Conservation (phyloP, 2,329 filamentous ascomycete species). For the Diaporthe sp. region DNA sequence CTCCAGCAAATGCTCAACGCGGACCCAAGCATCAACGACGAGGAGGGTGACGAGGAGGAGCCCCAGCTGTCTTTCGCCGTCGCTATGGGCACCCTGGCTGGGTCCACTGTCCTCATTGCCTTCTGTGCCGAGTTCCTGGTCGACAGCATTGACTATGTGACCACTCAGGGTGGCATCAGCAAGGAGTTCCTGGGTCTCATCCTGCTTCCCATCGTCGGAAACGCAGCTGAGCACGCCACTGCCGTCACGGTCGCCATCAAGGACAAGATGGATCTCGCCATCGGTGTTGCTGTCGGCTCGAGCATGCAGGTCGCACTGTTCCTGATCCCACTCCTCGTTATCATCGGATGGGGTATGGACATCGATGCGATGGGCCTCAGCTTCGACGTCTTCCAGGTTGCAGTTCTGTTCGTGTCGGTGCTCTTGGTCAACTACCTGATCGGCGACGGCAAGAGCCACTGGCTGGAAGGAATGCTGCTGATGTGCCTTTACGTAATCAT, state of each 20-base stretch:
- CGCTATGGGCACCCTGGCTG: conserved; percentile 75
- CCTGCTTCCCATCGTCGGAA: conserved; percentile 84
- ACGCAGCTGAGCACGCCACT: conserved; percentile 84
- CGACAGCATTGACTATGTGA: conserved; percentile 76
- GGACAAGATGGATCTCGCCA: conserved; percentile 87
- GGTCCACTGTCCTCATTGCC: conserved; percentile 83
- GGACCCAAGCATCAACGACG: conserved; percentile 56
- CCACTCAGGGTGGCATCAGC: conserved; percentile 67
- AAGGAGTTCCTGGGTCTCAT: conserved; percentile 84
- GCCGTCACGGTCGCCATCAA: conserved; percentile 83
- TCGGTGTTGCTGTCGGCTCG: conserved; percentile 82
- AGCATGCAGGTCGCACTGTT: conserved; percentile 86
- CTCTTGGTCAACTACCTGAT: conserved; percentile 90
- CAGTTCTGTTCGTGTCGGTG: conserved; percentile 84
- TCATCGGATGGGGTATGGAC: conserved; percentile 82
- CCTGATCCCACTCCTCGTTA: conserved; percentile 79
- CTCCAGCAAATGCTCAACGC: conserved; percentile 58
- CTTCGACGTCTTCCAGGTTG: conserved; percentile 91
- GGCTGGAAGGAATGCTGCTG: conserved; percentile 80
- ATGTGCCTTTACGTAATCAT: conserved; percentile 86
- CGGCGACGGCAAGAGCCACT: conserved; percentile 84
- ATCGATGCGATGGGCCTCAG: conserved; percentile 81
- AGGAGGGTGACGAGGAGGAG: conserved; percentile 77
- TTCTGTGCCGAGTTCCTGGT: conserved; percentile 86
- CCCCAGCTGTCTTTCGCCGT: conserved; percentile 79